Conservation (phyloP, 805 yeast genomes). For the Cyberlindnera euphorbiiphila region DNA sequence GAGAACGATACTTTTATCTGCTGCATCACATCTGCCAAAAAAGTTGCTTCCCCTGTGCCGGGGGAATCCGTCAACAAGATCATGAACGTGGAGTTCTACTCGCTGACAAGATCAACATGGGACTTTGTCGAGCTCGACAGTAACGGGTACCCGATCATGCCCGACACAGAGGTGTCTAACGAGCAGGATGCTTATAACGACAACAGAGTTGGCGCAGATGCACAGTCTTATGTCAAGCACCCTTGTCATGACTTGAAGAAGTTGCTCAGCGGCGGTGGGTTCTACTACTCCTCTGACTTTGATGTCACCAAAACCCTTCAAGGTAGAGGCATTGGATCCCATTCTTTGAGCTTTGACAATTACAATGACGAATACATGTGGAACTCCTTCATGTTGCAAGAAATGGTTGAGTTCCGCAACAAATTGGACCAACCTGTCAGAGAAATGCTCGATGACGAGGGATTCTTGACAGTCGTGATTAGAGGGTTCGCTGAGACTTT, state of each 20-base stretch:
- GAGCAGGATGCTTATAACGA: slow-evolving; percentile 23
- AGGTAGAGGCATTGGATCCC: slow-evolving; percentile 54
- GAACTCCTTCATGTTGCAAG: slow-evolving; percentile 81
- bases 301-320: slow-evolving; percentile 89
- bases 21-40: slow-evolving; percentile 68
- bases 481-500: slow-evolving; percentile 92
- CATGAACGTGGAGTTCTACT: slow-evolving; percentile 80
- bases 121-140: slow-evolving; percentile 70
- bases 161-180: slow-evolving; percentile 28
- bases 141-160: slow-evolving; percentile 58
- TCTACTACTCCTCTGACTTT: slow-evolving; percentile 87
- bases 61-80: slow-evolving; percentile 79
- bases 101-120: slow-evolving; percentile 70
- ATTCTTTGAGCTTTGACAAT: slow-evolving; percentile 30
- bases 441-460: slow-evolving; percentile 62
- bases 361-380: slow-evolving; percentile 91
- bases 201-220: slow-evolving; percentile 13
- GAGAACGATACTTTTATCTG: slow-evolving; percentile 68
- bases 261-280: slow-evolving; percentile 80
- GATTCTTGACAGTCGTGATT: slow-evolving; percentile 85
- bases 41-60: slow-evolving; percentile 79
- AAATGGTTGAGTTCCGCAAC: slow-evolving; percentile 56
- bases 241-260: slow-evolving; percentile 82
- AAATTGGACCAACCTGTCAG: slow-evolving; percentile 61
- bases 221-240: slow-evolving; percentile 30